Percentiles rank a stretch among this genome's conserved stretches.
These are phyloP conservation scores for Pseudognaphalium luteoalbum DNA, from an alignment of 129 eudicot genomes.

Conservation along the genomic window DNA sequence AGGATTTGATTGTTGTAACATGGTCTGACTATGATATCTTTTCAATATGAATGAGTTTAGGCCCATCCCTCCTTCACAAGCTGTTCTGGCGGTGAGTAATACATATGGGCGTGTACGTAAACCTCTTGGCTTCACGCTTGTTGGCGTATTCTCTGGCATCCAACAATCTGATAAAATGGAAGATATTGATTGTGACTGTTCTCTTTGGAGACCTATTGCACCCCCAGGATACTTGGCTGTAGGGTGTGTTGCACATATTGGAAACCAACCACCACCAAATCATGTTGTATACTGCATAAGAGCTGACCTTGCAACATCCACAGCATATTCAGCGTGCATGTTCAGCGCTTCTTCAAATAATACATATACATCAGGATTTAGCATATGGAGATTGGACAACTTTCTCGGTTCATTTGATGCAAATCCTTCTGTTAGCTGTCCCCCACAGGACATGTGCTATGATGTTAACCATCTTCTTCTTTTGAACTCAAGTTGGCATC, in stretches of 20 bases:
- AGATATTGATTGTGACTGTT: constrained; percentile 58
- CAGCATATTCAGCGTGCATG: constrained; percentile 75
- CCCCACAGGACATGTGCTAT: constrained; percentile 56
- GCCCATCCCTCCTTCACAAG: constrained; percentile 95
- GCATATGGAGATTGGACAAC: constrained; percentile 93
- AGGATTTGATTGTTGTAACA: constrained; percentile 7
- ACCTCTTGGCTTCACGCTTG: constrained; percentile 79
- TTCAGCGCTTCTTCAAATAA: constrained; percentile 50
- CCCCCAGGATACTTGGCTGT: constrained; percentile 89
- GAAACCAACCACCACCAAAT: constrained; percentile 87
- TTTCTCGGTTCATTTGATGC: constrained; percentile 81
- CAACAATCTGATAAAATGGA: constrained; percentile 46
- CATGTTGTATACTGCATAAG: constrained; percentile 81
- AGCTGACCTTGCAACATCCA: constrained; percentile 88
- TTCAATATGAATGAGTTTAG: constrained; percentile 44
- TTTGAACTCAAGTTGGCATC: constrained; percentile 57
- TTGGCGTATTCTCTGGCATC: constrained; percentile 68
- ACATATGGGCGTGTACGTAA: constrained; percentile 92
- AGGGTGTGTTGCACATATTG: constrained; percentile 81
- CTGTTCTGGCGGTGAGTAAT: constrained; percentile 85
- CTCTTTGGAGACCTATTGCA: constrained; percentile 88
- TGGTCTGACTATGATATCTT: constrained; percentile 11
- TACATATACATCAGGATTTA: constrained; percentile 66
- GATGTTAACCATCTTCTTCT: constrained; percentile 80
- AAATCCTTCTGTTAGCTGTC: constrained; percentile 50